Conservation (phyloP, 345 rosid species). For the Abelmoschus esculentus region DNA sequence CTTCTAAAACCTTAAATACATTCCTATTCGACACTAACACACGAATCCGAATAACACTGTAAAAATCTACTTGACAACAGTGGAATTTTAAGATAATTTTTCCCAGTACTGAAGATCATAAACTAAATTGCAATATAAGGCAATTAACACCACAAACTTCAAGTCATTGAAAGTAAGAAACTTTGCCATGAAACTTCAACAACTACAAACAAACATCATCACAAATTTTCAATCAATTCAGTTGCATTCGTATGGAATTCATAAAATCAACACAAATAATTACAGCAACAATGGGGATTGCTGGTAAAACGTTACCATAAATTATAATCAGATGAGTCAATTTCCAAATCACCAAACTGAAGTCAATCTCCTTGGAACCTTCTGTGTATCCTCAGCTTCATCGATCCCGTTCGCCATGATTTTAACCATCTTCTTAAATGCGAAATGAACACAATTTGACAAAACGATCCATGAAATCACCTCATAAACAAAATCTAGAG, state of each 20-base stretch:
- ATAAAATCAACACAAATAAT: background rate
- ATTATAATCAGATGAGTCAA: background rate
- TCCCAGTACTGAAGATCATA: too few relatives aligned
- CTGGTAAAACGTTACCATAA: background rate
- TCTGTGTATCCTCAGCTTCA: conserved; percentile 39
- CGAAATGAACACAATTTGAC: conserved; percentile 78
- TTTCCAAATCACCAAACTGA: conserved; percentile 8
- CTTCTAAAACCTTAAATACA: too few relatives aligned
- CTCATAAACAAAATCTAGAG: conserved; percentile 71
- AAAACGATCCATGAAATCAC: conserved; percentile 86
- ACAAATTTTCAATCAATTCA: background rate
- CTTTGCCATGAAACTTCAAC: too few relatives aligned
- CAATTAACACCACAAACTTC: background rate
- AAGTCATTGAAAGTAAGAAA: too few relatives aligned
- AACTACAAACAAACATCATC: background rate
- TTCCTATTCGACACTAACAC: too few relatives aligned
- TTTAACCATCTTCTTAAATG: conserved; percentile 63
- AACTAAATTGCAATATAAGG: background rate
- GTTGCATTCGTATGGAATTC: background rate
- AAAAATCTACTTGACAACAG: too few relatives aligned
- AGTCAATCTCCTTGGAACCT: conserved; percentile 32
- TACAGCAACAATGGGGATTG: background rate
- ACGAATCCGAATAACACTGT: too few relatives aligned
- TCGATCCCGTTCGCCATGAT: conserved; percentile 29
- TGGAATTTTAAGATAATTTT: too few relatives aligned